Evolutionary conservation across 2,329 filamentous ascomycete species (phyloP), one percentile per base, ranked within the genome.

Genomic region (Colletotrichum paranaense): DNA sequence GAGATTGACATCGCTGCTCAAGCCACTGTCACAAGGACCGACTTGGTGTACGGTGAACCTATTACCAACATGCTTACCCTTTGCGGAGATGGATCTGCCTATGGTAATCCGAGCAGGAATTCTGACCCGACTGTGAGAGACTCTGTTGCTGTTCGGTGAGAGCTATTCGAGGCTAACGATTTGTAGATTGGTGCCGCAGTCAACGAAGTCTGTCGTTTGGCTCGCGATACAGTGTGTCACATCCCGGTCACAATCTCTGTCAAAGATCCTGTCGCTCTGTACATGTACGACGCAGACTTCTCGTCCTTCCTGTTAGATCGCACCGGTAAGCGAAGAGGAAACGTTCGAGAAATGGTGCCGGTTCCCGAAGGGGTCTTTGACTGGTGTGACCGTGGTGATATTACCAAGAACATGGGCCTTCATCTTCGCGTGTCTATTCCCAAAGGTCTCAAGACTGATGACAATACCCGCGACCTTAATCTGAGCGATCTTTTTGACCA

Each of bases 1-100:
- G 35, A 62, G 19, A 62, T 62, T 49, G 59, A 62, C 22, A 62
- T 62, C 24, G 35, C 59, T 62, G 59, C 59, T 30, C 35, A 62
- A 49, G 59, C n/a, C 22, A 62, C 59, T 11, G 59, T 62, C 7
- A 16, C 26, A 8, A 11, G 59, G 19, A 49, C 11, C 12, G 38
- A 62, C 38, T 53, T 53, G 49, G 26, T 24, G 6, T 26, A 62
- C 35, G 59, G 59, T 24, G 19, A 60, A 12, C 35, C 38, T 49
- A 49, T 62, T 19, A 62, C 59, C 12, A 49, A 52, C 16, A 26
- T 26, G 22, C 12, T 49, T 19, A 62, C 19, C 4, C 26, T 62
- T 24, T 49, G 35, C 14, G 49, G 49, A 11, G 26, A 32, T 24
- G 35, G 59, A 24, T 62, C 35, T 28, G 22, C 35, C 58, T 60